Evolutionary conservation across 2,329 filamentous ascomycete species (phyloP), one percentile per base, ranked within the genome.

Genomic region (Alternaria burnsii): DNA sequence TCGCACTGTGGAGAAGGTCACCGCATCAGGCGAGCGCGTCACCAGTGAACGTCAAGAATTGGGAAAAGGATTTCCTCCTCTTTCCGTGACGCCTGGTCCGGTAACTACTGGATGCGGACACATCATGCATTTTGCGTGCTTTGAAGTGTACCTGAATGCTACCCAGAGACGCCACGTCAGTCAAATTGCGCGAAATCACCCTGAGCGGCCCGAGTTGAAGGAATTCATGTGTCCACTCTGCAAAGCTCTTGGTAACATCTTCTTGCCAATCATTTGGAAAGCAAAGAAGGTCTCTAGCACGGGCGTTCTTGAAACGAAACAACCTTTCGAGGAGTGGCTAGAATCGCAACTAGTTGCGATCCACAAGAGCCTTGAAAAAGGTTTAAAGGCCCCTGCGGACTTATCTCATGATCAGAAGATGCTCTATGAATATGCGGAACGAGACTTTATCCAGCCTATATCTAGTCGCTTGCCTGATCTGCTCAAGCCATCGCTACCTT

Each of bases 71-170:
- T 99, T 97, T 73, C 90, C 92, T 3, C 84, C 88, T 7, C 83
- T 85, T 10, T 84, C 88, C 41, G 88, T 88, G 34, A 84, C 86
- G 28, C 83, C 87, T 18, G 95, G 94, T 0, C 91, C 94, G 0
- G 90, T 98, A 2, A 92, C 94, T 11, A 92, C 91, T 36, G 93
- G 94, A 10, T 99, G 95, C 78, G 95, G 95, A 3, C 95, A 99
- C 77, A 96, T 99, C 73, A 99, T 99, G 95, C 95, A 99, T 78
- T 98, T 92, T 76, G 89, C 87, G 68, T 99, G 95, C 80, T 99
- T 99, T 75, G 93, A 97, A 72, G 87, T 91, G 41, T 99, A 98
- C 74, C 91, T 92, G 66, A 88, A 91, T 46, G 93, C 94, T 4
- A 97, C 93, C 0, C 85, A 89, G 54, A 87, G 94, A 61, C 88